These are phyloP conservation scores for Kwoniella mangroviensis DNA, from an alignment of 768 basidiomycete genomes.

Conservation along the genomic window DNA sequence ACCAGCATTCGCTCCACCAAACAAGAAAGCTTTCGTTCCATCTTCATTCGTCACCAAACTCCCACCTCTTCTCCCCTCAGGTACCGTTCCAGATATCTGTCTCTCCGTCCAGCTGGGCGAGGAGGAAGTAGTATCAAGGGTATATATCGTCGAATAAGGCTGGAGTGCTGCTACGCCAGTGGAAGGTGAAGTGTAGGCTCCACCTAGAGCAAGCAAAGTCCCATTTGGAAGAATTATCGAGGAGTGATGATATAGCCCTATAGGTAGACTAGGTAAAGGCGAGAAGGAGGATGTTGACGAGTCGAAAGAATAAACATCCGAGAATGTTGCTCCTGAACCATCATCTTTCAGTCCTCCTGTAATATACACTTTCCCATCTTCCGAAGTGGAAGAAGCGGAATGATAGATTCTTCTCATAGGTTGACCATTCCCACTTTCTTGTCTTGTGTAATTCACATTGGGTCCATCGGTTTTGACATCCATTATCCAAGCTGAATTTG, in stretches of 20 bases:
- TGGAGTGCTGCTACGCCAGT: constrained; percentile 62
- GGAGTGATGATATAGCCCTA: constrained; percentile 73
- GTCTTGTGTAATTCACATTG: constrained; percentile 60
- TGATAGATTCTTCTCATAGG: constrained; percentile 80
- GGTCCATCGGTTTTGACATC: constrained; percentile 58
- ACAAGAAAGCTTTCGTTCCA: constrained; percentile 69
- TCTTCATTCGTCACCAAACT: constrained; percentile 37
- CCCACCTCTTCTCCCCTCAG: constrained; percentile 42
- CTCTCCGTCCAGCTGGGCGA: constrained; percentile 64
- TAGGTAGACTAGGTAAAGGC: constrained; percentile 66
- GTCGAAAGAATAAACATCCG: constrained; percentile 69
- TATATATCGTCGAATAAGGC: constrained; percentile 68
- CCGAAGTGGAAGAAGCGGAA: constrained; percentile 63
- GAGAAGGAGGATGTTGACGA: constrained; percentile 65
- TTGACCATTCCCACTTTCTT: constrained; percentile 68
- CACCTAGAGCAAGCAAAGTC: constrained; percentile 74
- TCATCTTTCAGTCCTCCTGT: constrained; percentile 83
- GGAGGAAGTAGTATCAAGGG: constrained; percentile 65
- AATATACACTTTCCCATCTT: constrained; percentile 67
- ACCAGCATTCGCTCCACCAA: constrained; percentile 73
- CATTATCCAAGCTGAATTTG: constrained; percentile 71
- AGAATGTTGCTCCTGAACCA: constrained; percentile 69
- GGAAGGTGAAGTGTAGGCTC: constrained; percentile 59
- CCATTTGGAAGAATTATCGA: constrained; percentile 73
- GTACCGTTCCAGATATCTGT: constrained; percentile 64